phyloP scores from a whole-genome alignment of 306 rosid species.

The Cicer cuneatum region DNA sequence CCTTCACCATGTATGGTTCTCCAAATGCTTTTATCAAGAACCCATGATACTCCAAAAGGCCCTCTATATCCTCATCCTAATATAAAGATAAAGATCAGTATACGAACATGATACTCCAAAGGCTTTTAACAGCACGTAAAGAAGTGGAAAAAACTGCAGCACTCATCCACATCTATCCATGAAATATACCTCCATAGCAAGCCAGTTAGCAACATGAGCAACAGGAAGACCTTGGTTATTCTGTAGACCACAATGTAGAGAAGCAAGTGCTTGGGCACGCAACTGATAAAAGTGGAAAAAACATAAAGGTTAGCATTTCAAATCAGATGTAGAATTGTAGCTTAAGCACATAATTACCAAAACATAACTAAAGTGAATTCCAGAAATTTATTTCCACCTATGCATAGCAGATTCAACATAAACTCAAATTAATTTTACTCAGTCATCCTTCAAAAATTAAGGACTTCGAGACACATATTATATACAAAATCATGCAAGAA shows the following conservation, averaged over 20 bases:
- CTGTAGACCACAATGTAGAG: slow-evolving; percentile 87
- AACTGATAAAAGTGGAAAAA: slow-evolving; percentile 63
- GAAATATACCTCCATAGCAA: slow-evolving; percentile 87
- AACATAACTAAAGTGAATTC: slow-evolving; percentile 38
- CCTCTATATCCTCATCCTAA: slow-evolving; percentile 85
- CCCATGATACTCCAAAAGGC: slow-evolving; percentile 82
- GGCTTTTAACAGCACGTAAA: not conserved
- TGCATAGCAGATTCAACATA: slow-evolving; percentile 34
- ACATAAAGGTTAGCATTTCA: slow-evolving; percentile 38
- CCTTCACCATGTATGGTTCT: slow-evolving; percentile 89
- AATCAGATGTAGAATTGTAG: slow-evolving; percentile 26
- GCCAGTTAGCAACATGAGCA: slow-evolving; percentile 78
- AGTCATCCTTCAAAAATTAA: slow-evolving; percentile 31
- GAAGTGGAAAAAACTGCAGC: slow-evolving; percentile 30
- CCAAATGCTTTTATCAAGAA: slow-evolving; percentile 69
- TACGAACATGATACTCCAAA: slow-evolving; percentile 41
- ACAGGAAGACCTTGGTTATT: slow-evolving; percentile 92
- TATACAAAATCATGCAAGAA: slow-evolving; percentile 26
- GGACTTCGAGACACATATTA: slow-evolving; percentile 5
- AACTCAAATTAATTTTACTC: slow-evolving; percentile 14
- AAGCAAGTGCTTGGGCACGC: slow-evolving; percentile 95
- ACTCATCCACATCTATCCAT: slow-evolving; percentile 41
- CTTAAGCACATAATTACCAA: slow-evolving; percentile 25
- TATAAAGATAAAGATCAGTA: slow-evolving; percentile 43
- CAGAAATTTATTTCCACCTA: slow-evolving; percentile 8